Evolutionary conservation across 1,284 basidiomycete species (phyloP).

Genomic region (Microbotryum silenes-acaulis): DNA sequence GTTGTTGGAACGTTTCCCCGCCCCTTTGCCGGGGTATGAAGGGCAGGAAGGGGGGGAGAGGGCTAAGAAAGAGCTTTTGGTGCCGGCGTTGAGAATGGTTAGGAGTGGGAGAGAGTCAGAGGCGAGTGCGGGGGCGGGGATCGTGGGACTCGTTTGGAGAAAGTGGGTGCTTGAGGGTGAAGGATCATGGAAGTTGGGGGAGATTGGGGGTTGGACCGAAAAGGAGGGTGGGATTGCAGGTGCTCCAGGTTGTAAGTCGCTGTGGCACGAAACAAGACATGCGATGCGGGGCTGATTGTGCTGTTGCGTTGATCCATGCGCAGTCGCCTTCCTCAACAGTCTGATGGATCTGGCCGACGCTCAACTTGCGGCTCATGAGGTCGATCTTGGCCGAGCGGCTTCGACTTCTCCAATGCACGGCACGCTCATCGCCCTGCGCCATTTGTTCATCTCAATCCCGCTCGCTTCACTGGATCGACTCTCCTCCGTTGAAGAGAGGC

Average conservation of each 20-base stretch:
- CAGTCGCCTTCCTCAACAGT: slow-evolving; percentile 22
- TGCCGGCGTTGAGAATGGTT: slow-evolving; percentile 29
- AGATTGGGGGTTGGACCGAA: slow-evolving; percentile 21
- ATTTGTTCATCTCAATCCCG: slow-evolving; percentile 33
- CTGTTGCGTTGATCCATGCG: not conserved
- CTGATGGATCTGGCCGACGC: slow-evolving; percentile 27
- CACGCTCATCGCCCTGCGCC: slow-evolving; percentile 38
- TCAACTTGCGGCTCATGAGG: slow-evolving; percentile 29
- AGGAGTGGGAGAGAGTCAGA: slow-evolving; percentile 29
- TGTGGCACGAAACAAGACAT: too few species aligned
- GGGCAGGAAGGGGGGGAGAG: slow-evolving; percentile 11
- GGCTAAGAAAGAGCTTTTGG: slow-evolving; percentile 20
- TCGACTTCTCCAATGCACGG: slow-evolving; percentile 38
- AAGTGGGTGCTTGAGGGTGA: slow-evolving; percentile 33
- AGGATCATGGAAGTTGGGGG: slow-evolving; percentile 17
- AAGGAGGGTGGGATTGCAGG: not conserved
- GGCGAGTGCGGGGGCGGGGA: slow-evolving; percentile 30
- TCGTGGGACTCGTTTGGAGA: slow-evolving; percentile 34
- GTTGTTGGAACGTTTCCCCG: slow-evolving; percentile 27
- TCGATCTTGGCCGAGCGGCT: slow-evolving; percentile 34
- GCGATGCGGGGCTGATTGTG: not conserved
- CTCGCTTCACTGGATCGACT: slow-evolving; percentile 6
- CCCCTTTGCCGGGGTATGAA: slow-evolving; percentile 28
- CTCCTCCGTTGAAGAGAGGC: slow-evolving; percentile 17
- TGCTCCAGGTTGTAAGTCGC: slow-evolving; percentile 12